Percentiles rank a stretch among this genome's conserved stretches.
phyloP scores from a whole-genome alignment of 176 grass and related monocot species.

The Zoysia japonica region DNA sequence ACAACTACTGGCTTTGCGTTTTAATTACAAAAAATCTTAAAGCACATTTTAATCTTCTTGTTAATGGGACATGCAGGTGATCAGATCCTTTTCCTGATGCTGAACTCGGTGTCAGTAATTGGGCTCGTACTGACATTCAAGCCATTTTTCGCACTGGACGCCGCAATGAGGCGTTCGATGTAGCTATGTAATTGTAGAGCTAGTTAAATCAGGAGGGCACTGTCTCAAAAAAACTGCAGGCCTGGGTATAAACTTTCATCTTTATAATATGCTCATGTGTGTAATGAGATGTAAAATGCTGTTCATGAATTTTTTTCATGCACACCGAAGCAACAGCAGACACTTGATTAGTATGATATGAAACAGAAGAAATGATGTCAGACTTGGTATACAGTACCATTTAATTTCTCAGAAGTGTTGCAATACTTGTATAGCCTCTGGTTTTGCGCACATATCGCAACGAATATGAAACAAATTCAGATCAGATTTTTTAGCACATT shows the following conservation, averaged over 20 bases:
- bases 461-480: too few relatives aligned
- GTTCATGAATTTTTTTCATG: not conserved
- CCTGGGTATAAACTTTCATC: conserved; percentile 4
- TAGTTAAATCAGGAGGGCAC: not conserved
- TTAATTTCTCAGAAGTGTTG: not conserved
- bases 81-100: conserved; percentile 61
- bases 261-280: not conserved
- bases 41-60: not conserved
- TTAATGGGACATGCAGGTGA: conserved; percentile 49
- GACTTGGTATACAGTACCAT: not conserved
- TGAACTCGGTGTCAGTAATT: conserved; percentile 50
- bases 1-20: not conserved
- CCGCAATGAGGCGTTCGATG: not conserved
- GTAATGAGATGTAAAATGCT: conserved; percentile 13
- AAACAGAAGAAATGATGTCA: not conserved
- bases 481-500: too few relatives aligned
- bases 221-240: not conserved
- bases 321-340: not conserved
- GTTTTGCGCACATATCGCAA: too few relatives aligned
- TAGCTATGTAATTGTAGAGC: not conserved
- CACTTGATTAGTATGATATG: not conserved
- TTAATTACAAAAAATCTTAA: not conserved
- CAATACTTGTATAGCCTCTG: too few relatives aligned
- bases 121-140: conserved; percentile 49
- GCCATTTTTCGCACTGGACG: conserved; percentile 48